Conservation (phyloP, 352 stramenopile species). For the Phytophthora pseudosyringae region DNA sequence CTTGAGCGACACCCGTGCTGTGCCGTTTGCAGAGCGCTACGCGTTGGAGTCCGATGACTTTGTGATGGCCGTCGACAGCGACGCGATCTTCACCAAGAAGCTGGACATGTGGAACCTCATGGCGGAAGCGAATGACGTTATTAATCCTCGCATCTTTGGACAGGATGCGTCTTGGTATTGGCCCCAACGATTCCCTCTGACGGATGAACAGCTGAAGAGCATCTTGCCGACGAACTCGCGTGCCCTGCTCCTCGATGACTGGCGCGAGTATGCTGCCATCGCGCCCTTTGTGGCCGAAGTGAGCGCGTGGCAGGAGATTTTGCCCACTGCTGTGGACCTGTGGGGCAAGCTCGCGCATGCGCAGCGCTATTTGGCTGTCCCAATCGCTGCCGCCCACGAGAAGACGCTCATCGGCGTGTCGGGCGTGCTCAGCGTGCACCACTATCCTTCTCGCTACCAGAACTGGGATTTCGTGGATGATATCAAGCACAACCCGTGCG, state of each 20-base stretch:
- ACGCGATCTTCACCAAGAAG: conserved; percentile 85
- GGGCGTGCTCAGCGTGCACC: conserved; percentile 74
- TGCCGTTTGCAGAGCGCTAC: conserved; percentile 43
- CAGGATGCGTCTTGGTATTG: conserved; percentile 87
- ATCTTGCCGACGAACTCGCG: conserved; percentile 54
- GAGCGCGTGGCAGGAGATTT: conserved; percentile 47
- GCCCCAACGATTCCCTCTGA: conserved; percentile 54
- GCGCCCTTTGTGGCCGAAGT: conserved; percentile 76
- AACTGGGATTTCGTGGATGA: conserved; percentile 91
- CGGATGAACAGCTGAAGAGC: conserved; percentile 37
- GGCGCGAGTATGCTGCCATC: conserved; percentile 75
- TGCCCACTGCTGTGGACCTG: conserved; percentile 55
- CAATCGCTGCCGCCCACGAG: conserved; percentile 72
- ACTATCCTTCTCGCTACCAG: conserved; percentile 85
- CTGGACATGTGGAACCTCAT: conserved; percentile 78
- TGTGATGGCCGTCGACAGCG: conserved; percentile 81
- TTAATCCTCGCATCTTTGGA: conserved; percentile 65
- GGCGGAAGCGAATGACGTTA: conserved; percentile 65
- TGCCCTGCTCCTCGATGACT: conserved; percentile 57
- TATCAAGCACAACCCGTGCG: conserved; percentile 78
- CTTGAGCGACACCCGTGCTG: conserved; percentile 13
- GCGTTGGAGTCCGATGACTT: conserved; percentile 60
- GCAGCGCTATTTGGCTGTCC: conserved; percentile 71
- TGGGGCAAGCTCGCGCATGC: conserved; percentile 58
- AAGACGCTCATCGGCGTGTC: conserved; percentile 63